Evolutionary conservation across 192 early-diverging fungal species (phyloP).

Genomic region (Entomortierella lignicola): DNA sequence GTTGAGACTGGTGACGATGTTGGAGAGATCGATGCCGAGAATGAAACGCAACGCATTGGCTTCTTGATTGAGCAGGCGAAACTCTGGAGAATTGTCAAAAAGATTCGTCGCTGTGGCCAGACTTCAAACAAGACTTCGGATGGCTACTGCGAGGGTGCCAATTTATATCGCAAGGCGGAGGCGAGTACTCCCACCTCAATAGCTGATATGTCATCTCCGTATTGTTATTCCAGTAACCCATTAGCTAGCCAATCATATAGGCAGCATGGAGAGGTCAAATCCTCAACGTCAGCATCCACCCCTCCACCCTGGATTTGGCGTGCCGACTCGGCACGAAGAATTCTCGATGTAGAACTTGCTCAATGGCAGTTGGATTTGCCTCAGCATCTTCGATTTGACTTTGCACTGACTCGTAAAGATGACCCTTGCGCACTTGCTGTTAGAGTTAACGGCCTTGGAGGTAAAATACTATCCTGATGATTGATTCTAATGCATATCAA

Average conservation of each 20-base stretch:
- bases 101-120: slow-evolving; percentile 52
- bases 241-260: background rate
- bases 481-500: too few species aligned
- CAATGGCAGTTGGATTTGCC: slow-evolving; percentile 51
- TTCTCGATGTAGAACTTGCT: slow-evolving; percentile 45
- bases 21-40: slow-evolving; percentile 42
- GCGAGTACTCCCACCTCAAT: background rate
- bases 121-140: slow-evolving; percentile 31
- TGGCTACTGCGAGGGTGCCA: slow-evolving; percentile 20
- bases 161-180: slow-evolving; percentile 17
- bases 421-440: slow-evolving; percentile 27
- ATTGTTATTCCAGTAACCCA: background rate
- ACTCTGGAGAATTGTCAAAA: slow-evolving; percentile 54
- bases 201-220: background rate
- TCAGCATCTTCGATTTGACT: slow-evolving; percentile 34
- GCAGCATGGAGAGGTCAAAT: slow-evolving; percentile 3
- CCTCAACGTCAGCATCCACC: background rate
- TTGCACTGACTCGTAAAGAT: slow-evolving; percentile 28
- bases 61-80: slow-evolving; percentile 55
- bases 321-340: slow-evolving; percentile 40
- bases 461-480: slow-evolving; percentile 4
- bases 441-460: slow-evolving; percentile 40
- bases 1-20: slow-evolving; percentile 38
- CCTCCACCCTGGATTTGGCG: slow-evolving; percentile 44
- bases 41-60: slow-evolving; percentile 34